Evolutionary conservation across 2,329 filamentous ascomycete species (phyloP), one percentile per base, ranked within the genome.

Genomic region (Capronia epimyces): DNA sequence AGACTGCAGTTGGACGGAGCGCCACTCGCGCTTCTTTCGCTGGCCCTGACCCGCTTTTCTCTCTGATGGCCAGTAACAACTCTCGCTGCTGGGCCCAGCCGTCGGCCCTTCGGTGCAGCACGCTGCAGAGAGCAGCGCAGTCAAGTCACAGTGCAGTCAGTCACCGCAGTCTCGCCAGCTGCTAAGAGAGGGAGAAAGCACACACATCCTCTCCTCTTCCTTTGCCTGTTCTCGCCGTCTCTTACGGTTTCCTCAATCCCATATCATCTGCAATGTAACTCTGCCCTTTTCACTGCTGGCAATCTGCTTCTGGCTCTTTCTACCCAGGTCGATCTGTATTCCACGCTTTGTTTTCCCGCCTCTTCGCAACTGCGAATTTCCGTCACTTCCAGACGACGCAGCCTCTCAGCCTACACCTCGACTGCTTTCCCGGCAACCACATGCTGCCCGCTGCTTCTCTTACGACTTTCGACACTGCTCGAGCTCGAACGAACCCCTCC

Each of bases 271-370:
- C 43, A 21, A 53, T 53, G 54, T 56, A 36, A 56, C 32, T 37
- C 41, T 51, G 40, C 53, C 27, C 31, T 39, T 40, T 50, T 25
- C 43, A 15, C 27, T 49, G 41, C 54, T 46, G 50, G 50, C 36
- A 43, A 24, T 22, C 31, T 49, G 43, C 25, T 24, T 39, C 18
- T 46, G 21, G 25, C 21, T 46, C 5, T 22, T 40, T 34, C 27
- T 46, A 21, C 29, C 21, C 34, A n/a, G 8, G 39, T 49, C 25
- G 39, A 49, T 49, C 22, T 15, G 39, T 43, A 29, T 39, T 31
- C 41, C 20, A 25, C 13, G 15, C 46, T 20, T 25, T 18, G 16
- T 43, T 21, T 43, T 20, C 20, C 47, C 47, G 36, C 46, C 12
- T 20, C 25, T 39, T 41, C 21, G 18, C 45, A 45, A 40, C 47